Evolutionary conservation across 768 basidiomycete species (phyloP).

Genomic region (Lactarius tabidus): DNA sequence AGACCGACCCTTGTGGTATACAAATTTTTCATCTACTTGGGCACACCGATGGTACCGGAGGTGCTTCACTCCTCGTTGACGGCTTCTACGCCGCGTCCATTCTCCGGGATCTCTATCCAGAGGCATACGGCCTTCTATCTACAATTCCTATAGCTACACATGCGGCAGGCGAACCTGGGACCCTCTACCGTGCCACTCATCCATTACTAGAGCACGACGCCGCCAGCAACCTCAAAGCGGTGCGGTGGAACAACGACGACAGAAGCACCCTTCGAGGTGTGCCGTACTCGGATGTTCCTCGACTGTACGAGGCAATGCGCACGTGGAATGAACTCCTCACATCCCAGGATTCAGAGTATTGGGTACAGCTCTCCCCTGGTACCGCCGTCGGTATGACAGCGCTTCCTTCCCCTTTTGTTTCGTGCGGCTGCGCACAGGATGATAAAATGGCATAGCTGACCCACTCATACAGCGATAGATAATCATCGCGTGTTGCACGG

Average conservation of each 20-base stretch:
- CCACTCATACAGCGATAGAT: conserved; percentile 61
- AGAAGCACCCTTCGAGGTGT: conserved; percentile 72
- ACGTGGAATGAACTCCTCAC: conserved; percentile 73
- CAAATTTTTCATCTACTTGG: conserved; percentile 94
- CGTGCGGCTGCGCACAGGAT: neutral
- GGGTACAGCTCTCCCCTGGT: conserved; percentile 86
- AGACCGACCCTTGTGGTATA: conserved; percentile 94
- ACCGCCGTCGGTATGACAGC: conserved; percentile 69
- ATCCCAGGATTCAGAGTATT: conserved; percentile 82
- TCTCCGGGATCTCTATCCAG: conserved; percentile 67
- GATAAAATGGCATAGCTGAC: neutral
- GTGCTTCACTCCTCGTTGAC: conserved; percentile 89
- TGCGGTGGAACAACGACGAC: conserved; percentile 95
- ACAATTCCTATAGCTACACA: conserved; percentile 71
- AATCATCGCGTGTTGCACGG: conserved; percentile 95
- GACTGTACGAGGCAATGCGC: conserved; percentile 72
- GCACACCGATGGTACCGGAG: conserved; percentile 76
- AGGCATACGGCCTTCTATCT: conserved; percentile 65
- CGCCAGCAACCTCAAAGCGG: conserved; percentile 59
- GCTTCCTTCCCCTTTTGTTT: too few species aligned
- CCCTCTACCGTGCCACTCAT: conserved; percentile 56
- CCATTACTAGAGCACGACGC: conserved; percentile 70
- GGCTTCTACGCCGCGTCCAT: conserved; percentile 89
- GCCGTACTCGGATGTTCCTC: conserved; percentile 50
- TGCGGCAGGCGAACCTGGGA: conserved; percentile 73